Conservation (phyloP, 495 filamentous ascomycete genomes). For the Penicillium tannophilum region DNA sequence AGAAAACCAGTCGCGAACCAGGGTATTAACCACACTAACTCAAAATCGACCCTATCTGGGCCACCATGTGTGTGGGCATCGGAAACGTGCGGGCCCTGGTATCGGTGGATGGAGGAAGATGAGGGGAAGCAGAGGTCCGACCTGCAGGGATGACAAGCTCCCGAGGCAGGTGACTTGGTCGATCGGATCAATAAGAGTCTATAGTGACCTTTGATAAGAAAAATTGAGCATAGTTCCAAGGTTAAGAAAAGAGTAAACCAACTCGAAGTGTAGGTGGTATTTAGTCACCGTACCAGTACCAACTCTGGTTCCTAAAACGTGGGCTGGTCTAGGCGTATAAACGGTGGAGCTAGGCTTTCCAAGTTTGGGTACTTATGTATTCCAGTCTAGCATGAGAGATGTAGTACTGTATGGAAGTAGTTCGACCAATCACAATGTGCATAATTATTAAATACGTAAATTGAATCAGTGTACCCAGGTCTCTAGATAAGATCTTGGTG, state of each 20-base stretch:
- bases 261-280: neutral
- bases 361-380: no score
- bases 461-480: no score
- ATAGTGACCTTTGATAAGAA: neutral
- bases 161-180: constrained; percentile 3
- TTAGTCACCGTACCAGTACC: neutral
- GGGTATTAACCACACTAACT: constrained; percentile 15
- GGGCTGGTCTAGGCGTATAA: neutral
- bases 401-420: neutral
- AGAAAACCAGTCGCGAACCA: constrained; percentile 5
- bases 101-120: constrained; percentile 24
- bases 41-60: constrained; percentile 10
- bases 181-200: neutral
- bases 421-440: neutral
- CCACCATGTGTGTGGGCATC: constrained; percentile 14
- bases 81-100: constrained; percentile 29
- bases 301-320: neutral
- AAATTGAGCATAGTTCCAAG: no score
- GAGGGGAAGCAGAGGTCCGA: constrained; percentile 8
- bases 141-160: constrained; percentile 1
- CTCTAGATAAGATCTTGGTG: no score
- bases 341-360: neutral
- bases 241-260: no score
- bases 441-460: neutral
- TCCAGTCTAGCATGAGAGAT: no score